Conservation (phyloP, 2,329 filamentous ascomycete genomes). For the Talaromyces sp. region DNA sequence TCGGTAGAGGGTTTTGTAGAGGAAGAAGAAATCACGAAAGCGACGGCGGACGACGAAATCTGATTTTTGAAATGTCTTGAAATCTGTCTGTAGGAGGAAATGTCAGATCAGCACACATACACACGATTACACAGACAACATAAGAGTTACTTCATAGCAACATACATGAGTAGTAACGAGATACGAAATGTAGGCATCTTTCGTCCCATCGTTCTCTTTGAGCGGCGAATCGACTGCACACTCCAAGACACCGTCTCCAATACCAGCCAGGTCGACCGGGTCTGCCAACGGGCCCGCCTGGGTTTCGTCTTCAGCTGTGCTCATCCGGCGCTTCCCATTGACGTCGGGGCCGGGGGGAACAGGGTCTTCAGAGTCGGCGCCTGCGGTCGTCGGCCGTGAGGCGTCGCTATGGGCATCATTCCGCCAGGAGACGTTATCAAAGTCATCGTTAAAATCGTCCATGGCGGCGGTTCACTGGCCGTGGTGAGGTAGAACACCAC, state of each 20-base stretch:
- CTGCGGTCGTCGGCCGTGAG: conserved; percentile 37
- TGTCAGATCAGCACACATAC: neutral
- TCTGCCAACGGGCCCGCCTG: conserved; percentile 50
- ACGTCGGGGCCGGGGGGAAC: conserved; percentile 32
- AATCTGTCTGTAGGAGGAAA: conserved; percentile 65
- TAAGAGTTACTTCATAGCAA: conserved; percentile 17
- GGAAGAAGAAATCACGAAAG: conserved; percentile 96
- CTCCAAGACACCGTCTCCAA: conserved; percentile 70
- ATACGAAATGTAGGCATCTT: conserved; percentile 95
- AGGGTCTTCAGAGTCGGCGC: conserved; percentile 36
- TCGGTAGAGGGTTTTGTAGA: conserved; percentile 82
- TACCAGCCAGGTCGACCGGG: conserved; percentile 58
- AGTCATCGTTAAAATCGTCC: conserved; percentile 58
- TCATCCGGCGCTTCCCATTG: conserved; percentile 48
- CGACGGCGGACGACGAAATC: conserved; percentile 77
- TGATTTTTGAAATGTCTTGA: conserved; percentile 82
- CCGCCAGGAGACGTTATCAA: conserved; percentile 76
- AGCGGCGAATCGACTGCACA: conserved; percentile 78
- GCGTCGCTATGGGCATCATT: conserved; percentile 53
- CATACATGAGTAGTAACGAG: conserved; percentile 82
- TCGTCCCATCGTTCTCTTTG: conserved; percentile 95
- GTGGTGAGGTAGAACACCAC: neutral
- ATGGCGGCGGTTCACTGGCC: conserved; percentile 23
- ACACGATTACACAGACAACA: neutral
- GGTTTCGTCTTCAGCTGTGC: conserved; percentile 40